phyloP scores from a whole-genome alignment of 495 filamentous ascomycete genomes.

The Aspergillus cavernicola region DNA sequence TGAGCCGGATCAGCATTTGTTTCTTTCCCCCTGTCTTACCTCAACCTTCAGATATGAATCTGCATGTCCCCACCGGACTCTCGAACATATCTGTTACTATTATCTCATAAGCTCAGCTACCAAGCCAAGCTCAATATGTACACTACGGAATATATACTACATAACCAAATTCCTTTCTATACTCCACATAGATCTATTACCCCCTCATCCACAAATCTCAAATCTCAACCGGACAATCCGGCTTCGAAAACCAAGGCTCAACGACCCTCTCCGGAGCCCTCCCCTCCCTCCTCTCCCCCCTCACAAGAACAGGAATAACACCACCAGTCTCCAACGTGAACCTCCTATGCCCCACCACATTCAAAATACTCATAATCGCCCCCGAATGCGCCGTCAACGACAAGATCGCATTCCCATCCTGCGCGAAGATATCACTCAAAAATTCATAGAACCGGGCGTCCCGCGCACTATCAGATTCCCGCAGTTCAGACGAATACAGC shows the following conservation, averaged over 20 bases:
- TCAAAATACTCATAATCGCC: slow-evolving; percentile 58
- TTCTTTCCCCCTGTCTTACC: not conserved
- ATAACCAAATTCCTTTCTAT: not conserved
- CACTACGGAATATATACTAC: slow-evolving; percentile 18
- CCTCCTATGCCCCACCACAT: slow-evolving; percentile 58
- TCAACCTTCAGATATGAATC: not conserved
- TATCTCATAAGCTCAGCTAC: not conserved
- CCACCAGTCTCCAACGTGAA: slow-evolving; percentile 66
- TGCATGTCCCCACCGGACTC: too few species aligned
- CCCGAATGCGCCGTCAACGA: slow-evolving; percentile 73
- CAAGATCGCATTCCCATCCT: slow-evolving; percentile 57
- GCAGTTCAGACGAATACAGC: slow-evolving; percentile 50
- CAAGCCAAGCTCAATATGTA: slow-evolving; percentile 13
- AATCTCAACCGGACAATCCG: slow-evolving; percentile 18
- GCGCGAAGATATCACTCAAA: slow-evolving; percentile 62
- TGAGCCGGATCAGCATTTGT: slow-evolving; percentile 16
- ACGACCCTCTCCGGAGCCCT: slow-evolving; percentile 30
- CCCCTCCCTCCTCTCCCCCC: slow-evolving; percentile 41
- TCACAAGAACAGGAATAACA: slow-evolving; percentile 67
- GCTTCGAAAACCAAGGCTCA: slow-evolving; percentile 27
- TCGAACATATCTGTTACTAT: not conserved
- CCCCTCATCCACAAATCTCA: too few species aligned
- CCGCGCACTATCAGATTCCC: slow-evolving; percentile 55
- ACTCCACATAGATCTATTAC: too few species aligned
- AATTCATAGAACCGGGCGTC: slow-evolving; percentile 50